phyloP scores from a whole-genome alignment of 306 rosid species.

The Calophaca sinica region DNA sequence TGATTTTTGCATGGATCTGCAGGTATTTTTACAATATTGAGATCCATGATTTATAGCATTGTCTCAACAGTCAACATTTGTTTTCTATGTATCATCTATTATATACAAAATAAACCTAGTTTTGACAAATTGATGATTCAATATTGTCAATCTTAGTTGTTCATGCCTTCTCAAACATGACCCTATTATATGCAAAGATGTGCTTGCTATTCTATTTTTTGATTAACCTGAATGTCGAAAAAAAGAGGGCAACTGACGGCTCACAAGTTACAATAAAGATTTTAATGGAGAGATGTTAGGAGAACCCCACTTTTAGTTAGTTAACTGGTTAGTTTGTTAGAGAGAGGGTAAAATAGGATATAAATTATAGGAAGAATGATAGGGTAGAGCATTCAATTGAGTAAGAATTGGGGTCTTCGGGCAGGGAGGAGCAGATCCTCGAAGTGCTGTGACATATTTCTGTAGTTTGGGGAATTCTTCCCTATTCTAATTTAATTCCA shows the following conservation, averaged over 20 bases:
- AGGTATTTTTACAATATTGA: slow-evolving; percentile 30
- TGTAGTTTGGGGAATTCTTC: slow-evolving; percentile 25
- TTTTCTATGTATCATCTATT: slow-evolving; percentile 35
- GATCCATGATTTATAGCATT: slow-evolving; percentile 14
- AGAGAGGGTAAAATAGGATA: neutral
- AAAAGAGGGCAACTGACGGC: slow-evolving; percentile 12
- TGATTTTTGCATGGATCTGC: slow-evolving; percentile 25
- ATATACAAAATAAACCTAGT: neutral
- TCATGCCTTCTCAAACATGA: slow-evolving; percentile 1
- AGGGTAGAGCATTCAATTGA: slow-evolving; percentile 16
- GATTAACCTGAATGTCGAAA: slow-evolving; percentile 15
- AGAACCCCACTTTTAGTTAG: neutral
- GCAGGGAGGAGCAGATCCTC: neutral
- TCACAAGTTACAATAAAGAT: neutral
- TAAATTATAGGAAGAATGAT: neutral
- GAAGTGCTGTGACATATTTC: neutral
- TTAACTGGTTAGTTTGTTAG: neutral
- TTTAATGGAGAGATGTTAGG: slow-evolving; percentile 19
- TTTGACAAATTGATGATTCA: slow-evolving; percentile 11
- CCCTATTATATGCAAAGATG: neutral
- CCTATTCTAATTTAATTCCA: slow-evolving; percentile 3
- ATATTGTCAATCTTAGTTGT: slow-evolving; percentile 25
- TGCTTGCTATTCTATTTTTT: slow-evolving; percentile 18
- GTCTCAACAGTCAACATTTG: slow-evolving; percentile 6
- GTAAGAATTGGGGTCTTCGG: slow-evolving; percentile 17